phyloP scores from a whole-genome alignment of 352 stramenopile genomes.

The Pythium insidiosum region DNA sequence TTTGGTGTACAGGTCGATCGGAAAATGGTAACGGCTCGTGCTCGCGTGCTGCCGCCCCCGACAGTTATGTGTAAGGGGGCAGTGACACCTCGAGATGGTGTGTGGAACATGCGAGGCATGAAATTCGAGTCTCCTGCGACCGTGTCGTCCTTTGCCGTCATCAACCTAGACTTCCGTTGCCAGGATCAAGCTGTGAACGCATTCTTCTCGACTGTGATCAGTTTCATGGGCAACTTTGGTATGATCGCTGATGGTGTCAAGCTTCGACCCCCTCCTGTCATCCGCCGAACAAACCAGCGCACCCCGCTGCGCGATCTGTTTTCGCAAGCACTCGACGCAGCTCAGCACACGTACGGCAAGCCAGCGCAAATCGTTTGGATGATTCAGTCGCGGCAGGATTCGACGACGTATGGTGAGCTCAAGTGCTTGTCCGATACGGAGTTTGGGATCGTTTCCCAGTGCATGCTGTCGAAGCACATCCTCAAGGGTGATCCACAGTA shows the following conservation, averaged over 20 bases:
- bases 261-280: no score
- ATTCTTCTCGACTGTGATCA: slow-evolving; percentile 55
- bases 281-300: no score
- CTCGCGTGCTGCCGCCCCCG: slow-evolving; percentile 33
- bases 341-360: slow-evolving; percentile 17
- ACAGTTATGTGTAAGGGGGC: slow-evolving; percentile 42
- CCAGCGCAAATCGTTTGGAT: slow-evolving; percentile 50
- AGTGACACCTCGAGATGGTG: neutral
- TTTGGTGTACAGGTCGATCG: slow-evolving; percentile 50
- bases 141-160: slow-evolving; percentile 6
- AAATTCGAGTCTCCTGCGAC: slow-evolving; percentile 23
- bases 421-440: slow-evolving; percentile 70
- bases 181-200: slow-evolving; percentile 13
- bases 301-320: slow-evolving; percentile 31
- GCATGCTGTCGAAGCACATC: slow-evolving; percentile 66
- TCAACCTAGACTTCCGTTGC: slow-evolving; percentile 1
- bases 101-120: slow-evolving; percentile 31
- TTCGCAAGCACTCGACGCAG: slow-evolving; percentile 23
- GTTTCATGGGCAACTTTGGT: slow-evolving; percentile 42
- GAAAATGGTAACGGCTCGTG: slow-evolving; percentile 44
- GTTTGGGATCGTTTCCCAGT: slow-evolving; percentile 69
- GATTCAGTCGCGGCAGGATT: slow-evolving; percentile 38
- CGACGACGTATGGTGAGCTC: slow-evolving; percentile 47
- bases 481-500: slow-evolving; percentile 49
- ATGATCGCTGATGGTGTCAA: no score